Base-by-base conservation (phyloP, 2,329 filamentous ascomycete species). In the Thielaviopsis ethacetica region DNA sequence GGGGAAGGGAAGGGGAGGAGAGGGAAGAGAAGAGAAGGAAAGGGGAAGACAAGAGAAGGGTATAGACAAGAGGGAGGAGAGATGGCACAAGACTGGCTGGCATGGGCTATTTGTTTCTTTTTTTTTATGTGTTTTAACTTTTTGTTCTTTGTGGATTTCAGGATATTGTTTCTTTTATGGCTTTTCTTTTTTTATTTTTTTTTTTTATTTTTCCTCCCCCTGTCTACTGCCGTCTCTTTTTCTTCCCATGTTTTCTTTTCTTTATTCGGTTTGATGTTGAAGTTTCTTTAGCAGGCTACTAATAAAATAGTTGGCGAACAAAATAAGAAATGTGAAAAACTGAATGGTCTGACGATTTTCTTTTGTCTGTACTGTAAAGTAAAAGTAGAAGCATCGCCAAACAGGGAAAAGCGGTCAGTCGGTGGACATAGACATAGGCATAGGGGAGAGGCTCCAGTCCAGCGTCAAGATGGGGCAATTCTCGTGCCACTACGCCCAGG, bases 171-270 rank as follows among this genome's bases (percentile, higher is more conserved):
- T 27, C 21, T 34, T 15, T 57, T 13, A 52, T 21, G 52, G 13
- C 19, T 59, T 26, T 15, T 54, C 19, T 54, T 27, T 38, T 12
- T 50, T 38, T 50, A 17, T 57, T 27, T 53, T 53, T 7, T 34
- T 17, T 19, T 50, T 53, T 21, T 26, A 49, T 53, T 27, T 19
- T 17, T 17, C 21, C 26, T n/a, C n/a, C n/a, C n/a, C n/a, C n/a
- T n/a, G n/a, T 51, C 15, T 44, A 52, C 51, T n/a, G 56, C 56
- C 51, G 53, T 49, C 56, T 56, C 34, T 44, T 56, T 53, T 50
- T 57, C 10, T 38, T 57, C 17, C 24, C 24, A 26, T 26, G 24
- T 26, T 26, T 26, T 26, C 24, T 26, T 26, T 26, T 26, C 24
- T 26, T 26, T 26, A 3, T 6, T 26, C 24, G 3, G 24, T 26